phyloP scores from a whole-genome alignment of 1,284 basidiomycete genomes.

The Mycosarcoma maydis region DNA sequence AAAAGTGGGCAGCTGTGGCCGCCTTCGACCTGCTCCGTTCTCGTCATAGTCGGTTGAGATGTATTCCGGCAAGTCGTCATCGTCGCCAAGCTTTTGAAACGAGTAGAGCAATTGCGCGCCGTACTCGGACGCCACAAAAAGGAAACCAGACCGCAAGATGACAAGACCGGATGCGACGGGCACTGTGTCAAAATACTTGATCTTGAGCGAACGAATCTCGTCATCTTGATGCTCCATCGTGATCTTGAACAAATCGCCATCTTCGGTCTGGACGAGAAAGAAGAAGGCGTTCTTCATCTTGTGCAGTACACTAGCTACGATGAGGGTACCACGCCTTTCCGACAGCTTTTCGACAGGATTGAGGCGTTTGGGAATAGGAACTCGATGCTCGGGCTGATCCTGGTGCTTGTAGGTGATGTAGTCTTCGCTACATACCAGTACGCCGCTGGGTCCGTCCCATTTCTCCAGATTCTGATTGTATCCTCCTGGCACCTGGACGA shows the following conservation, averaged over 20 bases:
- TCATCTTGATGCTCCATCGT: slow-evolving; percentile 66
- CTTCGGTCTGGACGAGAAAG: slow-evolving; percentile 63
- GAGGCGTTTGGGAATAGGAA: slow-evolving; percentile 63
- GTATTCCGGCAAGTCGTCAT: slow-evolving; percentile 63
- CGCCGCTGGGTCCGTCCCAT: slow-evolving; percentile 66
- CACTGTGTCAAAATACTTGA: slow-evolving; percentile 67
- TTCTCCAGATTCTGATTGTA: slow-evolving; percentile 63
- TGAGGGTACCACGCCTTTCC: slow-evolving; percentile 54
- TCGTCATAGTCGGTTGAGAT: slow-evolving; percentile 53
- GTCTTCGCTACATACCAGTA: slow-evolving; percentile 65
- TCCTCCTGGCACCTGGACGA: slow-evolving; percentile 65
- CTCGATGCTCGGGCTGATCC: slow-evolving; percentile 59
- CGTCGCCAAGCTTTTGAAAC: slow-evolving; percentile 66
- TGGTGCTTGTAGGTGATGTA: slow-evolving; percentile 66
- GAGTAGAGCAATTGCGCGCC: slow-evolving; percentile 63
- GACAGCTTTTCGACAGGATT: slow-evolving; percentile 52
- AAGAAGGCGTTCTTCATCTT: slow-evolving; percentile 66
- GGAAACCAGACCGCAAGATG: slow-evolving; percentile 65
- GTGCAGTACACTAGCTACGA: slow-evolving; percentile 64
- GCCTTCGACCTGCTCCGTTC: slow-evolving; percentile 41
- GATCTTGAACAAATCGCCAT: slow-evolving; percentile 66
- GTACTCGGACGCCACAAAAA: slow-evolving; percentile 63
- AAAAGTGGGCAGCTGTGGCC: slow-evolving; percentile 54
- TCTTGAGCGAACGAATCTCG: slow-evolving; percentile 58
- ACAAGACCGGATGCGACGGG: slow-evolving; percentile 58